phyloP scores from a whole-genome alignment of 352 stramenopile species.

The Achlya hypogyna region DNA sequence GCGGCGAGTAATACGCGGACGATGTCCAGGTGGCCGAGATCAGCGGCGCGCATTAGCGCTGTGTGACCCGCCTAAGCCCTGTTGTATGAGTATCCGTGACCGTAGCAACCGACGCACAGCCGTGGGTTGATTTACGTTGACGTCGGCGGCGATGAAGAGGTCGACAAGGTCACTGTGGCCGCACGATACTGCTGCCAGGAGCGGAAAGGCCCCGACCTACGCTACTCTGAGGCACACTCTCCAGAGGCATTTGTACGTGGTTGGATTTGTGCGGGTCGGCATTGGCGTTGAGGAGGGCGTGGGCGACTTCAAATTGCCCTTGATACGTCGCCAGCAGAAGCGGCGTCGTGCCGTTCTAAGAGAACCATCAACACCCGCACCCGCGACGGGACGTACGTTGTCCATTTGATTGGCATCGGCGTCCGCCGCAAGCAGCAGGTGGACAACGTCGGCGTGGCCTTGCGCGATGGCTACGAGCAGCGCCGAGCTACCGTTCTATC shows the following conservation, averaged over 20 bases:
- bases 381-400: too few relatives aligned
- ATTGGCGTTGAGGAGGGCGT: not conserved
- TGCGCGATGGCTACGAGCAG: not conserved
- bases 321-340: not conserved
- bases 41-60: not conserved
- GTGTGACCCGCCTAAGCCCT: not conserved
- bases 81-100: not conserved
- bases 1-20: not conserved
- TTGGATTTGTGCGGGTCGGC: not conserved
- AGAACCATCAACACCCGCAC: too few relatives aligned
- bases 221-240: not conserved
- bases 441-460: not conserved
- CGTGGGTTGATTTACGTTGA: not conserved
- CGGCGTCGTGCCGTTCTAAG: not conserved
- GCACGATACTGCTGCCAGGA: not conserved
- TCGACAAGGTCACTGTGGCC: not conserved
- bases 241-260: not conserved
- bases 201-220: not conserved
- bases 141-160: not conserved
- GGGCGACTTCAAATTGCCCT: not conserved
- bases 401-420: not conserved
- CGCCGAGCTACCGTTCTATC: not conserved
- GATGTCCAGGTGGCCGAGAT: not conserved
- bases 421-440: not conserved
- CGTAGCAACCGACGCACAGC: not conserved